Evolutionary conservation across 331 rosid genomes (phyloP).

Genomic region (Quercus lobata): DNA sequence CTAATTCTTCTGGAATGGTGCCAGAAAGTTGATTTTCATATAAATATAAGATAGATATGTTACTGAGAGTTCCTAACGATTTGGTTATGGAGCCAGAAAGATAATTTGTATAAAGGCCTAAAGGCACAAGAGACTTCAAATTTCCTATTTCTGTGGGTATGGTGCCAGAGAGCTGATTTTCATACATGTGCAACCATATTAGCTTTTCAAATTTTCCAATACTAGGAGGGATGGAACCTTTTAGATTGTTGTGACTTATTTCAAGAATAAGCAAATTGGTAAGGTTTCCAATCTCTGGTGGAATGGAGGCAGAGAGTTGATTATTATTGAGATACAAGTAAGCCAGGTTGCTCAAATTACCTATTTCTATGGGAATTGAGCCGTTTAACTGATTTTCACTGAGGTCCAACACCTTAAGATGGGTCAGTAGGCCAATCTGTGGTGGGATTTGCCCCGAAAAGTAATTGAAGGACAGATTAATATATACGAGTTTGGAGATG

Average conservation of each 20-base stretch:
- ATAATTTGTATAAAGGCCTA: neutral
- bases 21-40: neutral
- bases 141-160: conserved; percentile 5
- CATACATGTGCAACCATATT: neutral
- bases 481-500: neutral
- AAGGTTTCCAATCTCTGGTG: too few species aligned
- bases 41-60: too few species aligned
- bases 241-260: too few species aligned
- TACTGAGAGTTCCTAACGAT: neutral
- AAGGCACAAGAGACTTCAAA: neutral
- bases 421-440: neutral
- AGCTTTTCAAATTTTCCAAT: too few species aligned
- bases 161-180: neutral
- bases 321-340: too few species aligned
- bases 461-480: conserved; percentile 4
- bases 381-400: neutral
- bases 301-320: too few species aligned
- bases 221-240: too few species aligned
- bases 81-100: conserved; percentile 1
- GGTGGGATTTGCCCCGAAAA: conserved; percentile 16
- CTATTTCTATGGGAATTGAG: too few species aligned
- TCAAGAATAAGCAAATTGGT: too few species aligned
- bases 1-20: too few species aligned
- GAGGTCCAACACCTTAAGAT: neutral
- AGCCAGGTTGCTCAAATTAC: too few species aligned